These are phyloP conservation scores for Achaetomium macrosporum DNA, from an alignment of 2,329 filamentous ascomycete species.

Conservation along the genomic window DNA sequence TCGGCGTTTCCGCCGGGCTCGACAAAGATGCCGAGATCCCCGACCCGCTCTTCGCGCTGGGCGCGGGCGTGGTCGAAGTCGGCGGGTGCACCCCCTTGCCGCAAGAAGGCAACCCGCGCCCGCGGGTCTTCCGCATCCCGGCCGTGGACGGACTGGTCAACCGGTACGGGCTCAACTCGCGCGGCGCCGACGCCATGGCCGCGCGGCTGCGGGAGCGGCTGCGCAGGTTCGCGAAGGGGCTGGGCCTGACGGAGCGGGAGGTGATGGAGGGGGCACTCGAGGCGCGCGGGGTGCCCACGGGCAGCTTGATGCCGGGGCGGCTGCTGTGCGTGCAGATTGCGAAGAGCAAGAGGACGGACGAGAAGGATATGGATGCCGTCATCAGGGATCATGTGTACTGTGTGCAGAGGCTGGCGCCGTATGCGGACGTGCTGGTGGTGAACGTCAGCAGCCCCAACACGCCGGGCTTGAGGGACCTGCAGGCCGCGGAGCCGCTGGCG, in stretches of 20 bases:
- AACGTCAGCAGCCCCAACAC: conserved; percentile 98
- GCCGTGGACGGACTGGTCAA: conserved; percentile 87
- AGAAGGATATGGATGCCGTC: conserved; percentile 76
- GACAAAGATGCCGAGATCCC: conserved; percentile 93
- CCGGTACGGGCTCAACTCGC: conserved; percentile 89
- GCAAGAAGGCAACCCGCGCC: conserved; percentile 80
- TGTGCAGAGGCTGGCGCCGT: conserved; percentile 73
- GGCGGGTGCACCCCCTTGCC: conserved; percentile 85
- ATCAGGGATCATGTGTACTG: conserved; percentile 82
- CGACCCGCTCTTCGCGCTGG: conserved; percentile 75
- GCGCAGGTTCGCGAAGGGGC: conserved; percentile 64
- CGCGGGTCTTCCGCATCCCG: conserved; percentile 81
- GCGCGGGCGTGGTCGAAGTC: conserved; percentile 83
- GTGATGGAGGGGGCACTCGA: conserved; percentile 64
- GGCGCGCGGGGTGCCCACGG: conserved; percentile 62
- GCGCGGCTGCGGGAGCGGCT: conserved; percentile 71
- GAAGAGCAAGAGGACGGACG: conserved; percentile 92
- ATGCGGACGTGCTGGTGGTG: conserved; percentile 94
- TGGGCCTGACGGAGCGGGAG: conserved; percentile 64
- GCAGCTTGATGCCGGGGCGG: conserved; percentile 69
- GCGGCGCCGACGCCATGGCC: conserved; percentile 83
- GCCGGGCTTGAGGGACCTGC: conserved; percentile 79
- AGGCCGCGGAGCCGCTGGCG: conserved; percentile 77
- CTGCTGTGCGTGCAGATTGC: conserved; percentile 87
- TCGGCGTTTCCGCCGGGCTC: conserved; percentile 91